phyloP scores from a whole-genome alignment of 805 yeast species.

The Saturnispora mendoncae region DNA sequence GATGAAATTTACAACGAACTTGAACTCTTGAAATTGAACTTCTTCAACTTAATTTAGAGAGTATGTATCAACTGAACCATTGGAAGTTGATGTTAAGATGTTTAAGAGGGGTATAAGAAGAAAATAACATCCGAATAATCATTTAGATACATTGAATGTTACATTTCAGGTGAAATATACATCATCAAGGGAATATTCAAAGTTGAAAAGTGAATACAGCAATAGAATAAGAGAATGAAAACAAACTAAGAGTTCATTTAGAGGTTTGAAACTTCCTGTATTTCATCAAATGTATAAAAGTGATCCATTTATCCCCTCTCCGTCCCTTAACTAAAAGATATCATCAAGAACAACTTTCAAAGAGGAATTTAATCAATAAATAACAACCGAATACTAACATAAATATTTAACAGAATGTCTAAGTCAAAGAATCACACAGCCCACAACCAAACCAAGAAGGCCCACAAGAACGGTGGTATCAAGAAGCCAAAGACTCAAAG shows the following conservation, averaged over 20 bases:
- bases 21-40: neutral
- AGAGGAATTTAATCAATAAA: neutral
- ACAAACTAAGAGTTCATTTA: neutral
- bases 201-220: too few relatives aligned
- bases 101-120: neutral
- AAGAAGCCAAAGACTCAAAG: slow-evolving; percentile 98
- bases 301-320: too few relatives aligned
- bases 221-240: too few relatives aligned
- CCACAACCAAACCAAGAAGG: slow-evolving; percentile 99
- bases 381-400: slow-evolving; percentile 7
- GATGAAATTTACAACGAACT: slow-evolving; percentile 1
- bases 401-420: slow-evolving; percentile 52
- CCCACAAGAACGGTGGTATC: slow-evolving; percentile 97
- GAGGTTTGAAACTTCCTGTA: neutral
- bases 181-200: too few relatives aligned
- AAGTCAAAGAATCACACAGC: slow-evolving; percentile 99
- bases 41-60: slow-evolving; percentile 8
- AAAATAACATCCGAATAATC: too few relatives aligned
- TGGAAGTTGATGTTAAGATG: neutral
- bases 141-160: too few relatives aligned
- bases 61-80: slow-evolving; percentile 4
- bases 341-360: too few relatives aligned
- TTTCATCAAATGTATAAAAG: neutral
- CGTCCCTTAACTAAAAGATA: too few relatives aligned
- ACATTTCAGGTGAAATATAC: too few relatives aligned